Evolutionary conservation across 495 filamentous ascomycete species (phyloP), one percentile per base, ranked within the genome.

Genomic region (Trichoderma erinaceum): DNA sequence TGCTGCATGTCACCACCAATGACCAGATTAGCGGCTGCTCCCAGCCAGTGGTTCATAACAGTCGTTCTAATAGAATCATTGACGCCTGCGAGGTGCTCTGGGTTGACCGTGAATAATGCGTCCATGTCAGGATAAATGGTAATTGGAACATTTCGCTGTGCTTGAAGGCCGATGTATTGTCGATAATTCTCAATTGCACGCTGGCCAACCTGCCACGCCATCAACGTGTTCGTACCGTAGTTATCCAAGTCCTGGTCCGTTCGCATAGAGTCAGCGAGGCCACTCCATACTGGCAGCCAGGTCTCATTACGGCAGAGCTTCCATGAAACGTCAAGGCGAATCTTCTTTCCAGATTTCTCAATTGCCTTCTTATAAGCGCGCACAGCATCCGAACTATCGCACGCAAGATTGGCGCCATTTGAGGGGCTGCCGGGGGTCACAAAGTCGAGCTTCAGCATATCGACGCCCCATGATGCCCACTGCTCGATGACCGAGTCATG

Each of bases 71-170:
- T 67, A 50, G 63, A 61, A 67, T 77, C 75, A 13, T 67, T 72
- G 13, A 77, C 72, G 16, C 75, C 73, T 11, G 74, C 68, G 18
- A 77, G 66, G 11, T 64, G 66, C 46, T 67, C 71, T 41, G 72
- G 56, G 48, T 77, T 77, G 29, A 68, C 75, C 15, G 73, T 68
- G 41, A 74, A 74, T 11, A 73, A 58, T 44, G 72, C 73, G 56
- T 75, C 75, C 74, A 75, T 75, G 52, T 77, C 75, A 1, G 75
- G 72, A 63, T 75, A 73, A 7, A 74, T 70, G 10, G 69, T 75
- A 23, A 73, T 58, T 43, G 73, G 68, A 21, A 63, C 66, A 29
- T 72, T 68, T 15, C 70, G 69, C 66, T 68, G 63, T 66, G 69
- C 70, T 3, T 71, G 68, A 4, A 67, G 64, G 25, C 63, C 64